phyloP scores from a whole-genome alignment of 805 yeast species.

The Wickerhamiella azyma region DNA sequence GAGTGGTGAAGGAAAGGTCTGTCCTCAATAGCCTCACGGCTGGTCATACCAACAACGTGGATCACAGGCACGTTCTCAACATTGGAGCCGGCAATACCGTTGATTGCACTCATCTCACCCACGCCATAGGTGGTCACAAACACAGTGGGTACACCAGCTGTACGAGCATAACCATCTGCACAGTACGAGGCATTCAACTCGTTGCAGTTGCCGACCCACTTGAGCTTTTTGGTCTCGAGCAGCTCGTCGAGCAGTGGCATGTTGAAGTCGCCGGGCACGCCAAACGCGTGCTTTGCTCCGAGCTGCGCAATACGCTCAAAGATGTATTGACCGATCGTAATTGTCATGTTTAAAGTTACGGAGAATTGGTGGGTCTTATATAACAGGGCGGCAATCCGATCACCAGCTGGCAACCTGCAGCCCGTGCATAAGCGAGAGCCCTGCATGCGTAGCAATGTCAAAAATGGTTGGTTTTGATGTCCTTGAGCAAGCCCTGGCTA shows the following conservation, averaged over 20 bases:
- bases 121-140: constrained; percentile 71
- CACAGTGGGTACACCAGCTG: constrained; percentile 50
- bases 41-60: constrained; percentile 74
- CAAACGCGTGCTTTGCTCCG: constrained; percentile 27
- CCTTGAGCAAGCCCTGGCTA: constrained; percentile 49
- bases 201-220: constrained; percentile 77
- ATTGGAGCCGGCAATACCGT: constrained; percentile 71
- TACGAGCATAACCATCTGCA: constrained; percentile 78
- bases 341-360: background rate
- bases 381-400: no score
- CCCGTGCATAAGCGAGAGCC: background rate
- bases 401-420: background rate
- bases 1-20: constrained; percentile 29
- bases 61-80: constrained; percentile 69
- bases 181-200: constrained; percentile 84
- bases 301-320: constrained; percentile 25
- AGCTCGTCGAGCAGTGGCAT: constrained; percentile 29
- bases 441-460: background rate
- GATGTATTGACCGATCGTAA: constrained; percentile 23
- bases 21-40: constrained; percentile 27
- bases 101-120: constrained; percentile 75
- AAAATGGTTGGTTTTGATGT: constrained; percentile 9
- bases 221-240: constrained; percentile 28
- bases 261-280: constrained; percentile 36
- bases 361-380: no score